These are phyloP conservation scores for Salix arbutifolia DNA, from an alignment of 345 rosid genomes.

Conservation along the genomic window DNA sequence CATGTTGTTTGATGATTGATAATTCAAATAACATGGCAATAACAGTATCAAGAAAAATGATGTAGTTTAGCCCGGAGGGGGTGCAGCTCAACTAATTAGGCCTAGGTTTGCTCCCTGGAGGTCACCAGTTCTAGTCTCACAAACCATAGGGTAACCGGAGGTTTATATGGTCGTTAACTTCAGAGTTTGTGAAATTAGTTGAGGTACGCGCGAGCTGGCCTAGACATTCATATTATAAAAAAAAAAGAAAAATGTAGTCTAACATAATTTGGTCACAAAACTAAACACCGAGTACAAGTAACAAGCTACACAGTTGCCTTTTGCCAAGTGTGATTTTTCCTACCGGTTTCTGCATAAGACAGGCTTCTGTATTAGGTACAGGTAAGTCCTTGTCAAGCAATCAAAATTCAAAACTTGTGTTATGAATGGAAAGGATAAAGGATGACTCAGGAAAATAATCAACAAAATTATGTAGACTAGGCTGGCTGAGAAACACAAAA, in stretches of 20 bases:
- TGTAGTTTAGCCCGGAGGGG: too few species aligned
- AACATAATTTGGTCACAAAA: background rate
- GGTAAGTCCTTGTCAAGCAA: background rate
- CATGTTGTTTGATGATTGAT: background rate
- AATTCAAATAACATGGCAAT: background rate
- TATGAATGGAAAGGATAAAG: background rate
- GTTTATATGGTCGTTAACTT: too few species aligned
- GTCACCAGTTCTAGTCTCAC: too few species aligned
- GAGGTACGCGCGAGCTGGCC: too few species aligned
- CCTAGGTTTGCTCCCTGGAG: too few species aligned
- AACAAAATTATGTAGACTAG: too few species aligned
- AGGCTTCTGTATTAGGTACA: background rate
- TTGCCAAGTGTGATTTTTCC: background rate
- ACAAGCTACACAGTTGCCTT: background rate
- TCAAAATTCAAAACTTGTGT: background rate
- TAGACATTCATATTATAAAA: too few species aligned
- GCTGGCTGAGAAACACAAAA: background rate
- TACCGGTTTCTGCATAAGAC: background rate
- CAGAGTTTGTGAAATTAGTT: accelerated
- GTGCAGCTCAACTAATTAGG: too few species aligned
- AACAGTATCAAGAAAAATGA: background rate
- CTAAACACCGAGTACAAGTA: background rate
- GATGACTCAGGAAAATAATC: too few species aligned
- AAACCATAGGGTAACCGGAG: too few species aligned
- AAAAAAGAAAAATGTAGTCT: background rate